Evolutionary conservation across 495 filamentous ascomycete species (phyloP).

Genomic region (Aspergillus incahuasiensis): DNA sequence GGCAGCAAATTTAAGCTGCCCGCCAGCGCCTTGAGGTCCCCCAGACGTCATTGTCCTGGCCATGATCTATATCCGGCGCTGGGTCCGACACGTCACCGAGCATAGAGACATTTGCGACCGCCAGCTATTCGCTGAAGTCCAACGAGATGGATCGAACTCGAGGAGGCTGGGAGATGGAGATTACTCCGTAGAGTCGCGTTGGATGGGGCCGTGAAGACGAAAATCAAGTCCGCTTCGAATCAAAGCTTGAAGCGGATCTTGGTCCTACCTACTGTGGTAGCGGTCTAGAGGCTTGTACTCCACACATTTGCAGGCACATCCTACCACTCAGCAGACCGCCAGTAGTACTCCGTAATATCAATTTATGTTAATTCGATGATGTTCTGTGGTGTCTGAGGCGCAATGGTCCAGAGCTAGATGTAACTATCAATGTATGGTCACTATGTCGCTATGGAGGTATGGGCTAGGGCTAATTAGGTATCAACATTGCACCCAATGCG

Average conservation of each 20-base stretch:
- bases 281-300: not conserved
- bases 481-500: no score
- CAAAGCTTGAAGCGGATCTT: not conserved
- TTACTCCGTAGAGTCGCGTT: not conserved
- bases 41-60: constrained; percentile 1
- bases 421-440: no score
- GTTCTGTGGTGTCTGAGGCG: not conserved
- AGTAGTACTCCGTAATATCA: no score
- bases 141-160: not conserved
- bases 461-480: no score
- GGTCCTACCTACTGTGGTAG: not conserved
- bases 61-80: not conserved
- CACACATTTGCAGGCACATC: not conserved
- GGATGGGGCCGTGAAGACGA: not conserved
- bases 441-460: no score
- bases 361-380: not conserved
- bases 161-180: not conserved
- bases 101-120: not conserved
- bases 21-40: not conserved
- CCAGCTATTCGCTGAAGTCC: not conserved
- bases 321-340: not conserved
- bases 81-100: constrained; percentile 6
- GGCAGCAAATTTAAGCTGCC: no score
- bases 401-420: no score
- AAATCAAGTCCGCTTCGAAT: not conserved